These are phyloP conservation scores for Solidago caesia DNA, from an alignment of 129 eudicot species.

Conservation along the genomic window DNA sequence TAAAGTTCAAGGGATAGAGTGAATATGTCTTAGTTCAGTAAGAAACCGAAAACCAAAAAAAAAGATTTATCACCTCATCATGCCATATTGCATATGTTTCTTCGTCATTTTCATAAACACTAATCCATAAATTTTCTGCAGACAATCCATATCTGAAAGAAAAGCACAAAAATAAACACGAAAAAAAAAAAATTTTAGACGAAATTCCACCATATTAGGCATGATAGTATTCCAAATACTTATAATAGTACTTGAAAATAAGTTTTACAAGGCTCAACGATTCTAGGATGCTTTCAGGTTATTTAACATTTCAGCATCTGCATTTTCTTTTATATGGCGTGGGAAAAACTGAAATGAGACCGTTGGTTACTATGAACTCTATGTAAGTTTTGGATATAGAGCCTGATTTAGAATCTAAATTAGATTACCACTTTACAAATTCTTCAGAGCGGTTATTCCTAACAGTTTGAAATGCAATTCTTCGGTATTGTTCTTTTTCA, in stretches of 20 bases:
- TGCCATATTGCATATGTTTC: slow-evolving; percentile 92
- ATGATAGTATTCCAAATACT: slow-evolving; percentile 1
- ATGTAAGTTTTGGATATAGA: no score
- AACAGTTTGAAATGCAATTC: no score
- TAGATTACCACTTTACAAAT: no score
- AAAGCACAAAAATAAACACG: slow-evolving; percentile 25
- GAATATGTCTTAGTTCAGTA: background rate
- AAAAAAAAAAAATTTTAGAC: background rate
- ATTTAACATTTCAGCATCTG: background rate
- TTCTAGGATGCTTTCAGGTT: background rate
- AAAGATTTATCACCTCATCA: slow-evolving; percentile 52
- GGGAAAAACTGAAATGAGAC: background rate
- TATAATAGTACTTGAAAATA: background rate
- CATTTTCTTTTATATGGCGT: background rate
- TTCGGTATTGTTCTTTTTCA: no score
- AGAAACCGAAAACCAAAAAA: background rate
- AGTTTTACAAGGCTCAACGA: background rate
- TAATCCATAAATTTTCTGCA: slow-evolving; percentile 79
- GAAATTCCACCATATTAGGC: background rate
- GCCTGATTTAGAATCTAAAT: no score
- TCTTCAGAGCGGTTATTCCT: no score
- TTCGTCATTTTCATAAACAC: slow-evolving; percentile 90
- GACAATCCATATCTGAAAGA: slow-evolving; percentile 66
- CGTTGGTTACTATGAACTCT: no score
- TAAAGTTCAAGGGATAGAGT: no score